Percentiles rank a stretch among this genome's conserved stretches.
These are phyloP conservation scores for Scutellaria baicalensis DNA, from an alignment of 257 asterid genomes.

Conservation along the genomic window DNA sequence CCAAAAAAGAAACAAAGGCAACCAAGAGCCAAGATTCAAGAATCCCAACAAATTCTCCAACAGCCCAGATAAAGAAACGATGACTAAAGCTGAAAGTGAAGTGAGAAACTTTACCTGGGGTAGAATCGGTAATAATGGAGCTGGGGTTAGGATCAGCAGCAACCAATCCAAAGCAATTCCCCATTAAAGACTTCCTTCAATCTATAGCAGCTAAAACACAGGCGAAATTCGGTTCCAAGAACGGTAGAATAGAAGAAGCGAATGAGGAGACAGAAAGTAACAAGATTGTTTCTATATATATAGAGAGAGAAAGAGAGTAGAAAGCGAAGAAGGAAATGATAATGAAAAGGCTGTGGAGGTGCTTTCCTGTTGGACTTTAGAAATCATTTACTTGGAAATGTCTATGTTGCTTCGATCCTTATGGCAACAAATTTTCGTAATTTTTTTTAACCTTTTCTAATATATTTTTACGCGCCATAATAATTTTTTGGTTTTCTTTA, in stretches of 20 bases:
- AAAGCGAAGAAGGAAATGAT: not conserved
- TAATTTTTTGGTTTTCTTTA: not conserved
- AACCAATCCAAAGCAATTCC: constrained; percentile 66
- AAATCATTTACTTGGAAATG: constrained; percentile 15
- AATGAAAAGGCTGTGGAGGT: constrained; percentile 1
- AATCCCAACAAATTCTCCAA: not conserved
- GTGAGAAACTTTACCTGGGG: constrained; percentile 34
- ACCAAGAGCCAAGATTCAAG: constrained; percentile 5
- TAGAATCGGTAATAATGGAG: constrained; percentile 23
- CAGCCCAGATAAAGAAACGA: constrained; percentile 13
- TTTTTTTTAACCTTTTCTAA: not conserved
- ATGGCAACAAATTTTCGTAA: not conserved
- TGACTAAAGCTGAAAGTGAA: not conserved
- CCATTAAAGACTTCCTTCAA: constrained; percentile 31
- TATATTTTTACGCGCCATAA: constrained; percentile 2
- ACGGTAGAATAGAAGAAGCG: not conserved
- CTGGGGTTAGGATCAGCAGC: constrained; percentile 30
- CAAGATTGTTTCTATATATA: not conserved
- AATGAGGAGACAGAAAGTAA: not conserved
- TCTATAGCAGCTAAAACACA: not conserved
- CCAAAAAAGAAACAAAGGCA: not conserved
- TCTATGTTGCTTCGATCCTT: constrained; percentile 1
- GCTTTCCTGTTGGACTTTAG: constrained; percentile 4
- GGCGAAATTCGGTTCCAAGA: not conserved
- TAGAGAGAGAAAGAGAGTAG: no score